A percentile compares a stretch with the other conserved stretches of the same genome.
These are phyloP conservation scores for Chaetomium sp. DNA, from an alignment of 2,329 filamentous ascomycete genomes.

Conservation along the genomic window DNA sequence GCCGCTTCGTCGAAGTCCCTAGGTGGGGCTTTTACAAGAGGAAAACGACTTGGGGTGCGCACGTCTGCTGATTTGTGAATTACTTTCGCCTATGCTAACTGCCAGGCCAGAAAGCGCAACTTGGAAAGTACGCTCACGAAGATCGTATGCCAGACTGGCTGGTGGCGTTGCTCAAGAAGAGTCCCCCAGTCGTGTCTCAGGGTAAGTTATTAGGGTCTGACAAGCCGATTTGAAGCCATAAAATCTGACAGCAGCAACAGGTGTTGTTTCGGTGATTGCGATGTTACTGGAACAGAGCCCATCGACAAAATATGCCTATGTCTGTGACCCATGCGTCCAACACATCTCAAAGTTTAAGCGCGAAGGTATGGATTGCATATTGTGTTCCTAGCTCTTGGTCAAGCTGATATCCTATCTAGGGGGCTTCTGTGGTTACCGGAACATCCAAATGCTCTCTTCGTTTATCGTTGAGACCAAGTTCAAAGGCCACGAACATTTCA, in stretches of 20 bases:
- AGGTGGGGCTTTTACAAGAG: background rate
- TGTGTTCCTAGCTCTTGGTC: background rate
- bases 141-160: conserved; percentile 68
- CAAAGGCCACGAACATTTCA: conserved; percentile 55
- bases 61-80: background rate
- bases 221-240: too few species aligned
- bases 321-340: conserved; percentile 68
- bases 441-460: conserved; percentile 85
- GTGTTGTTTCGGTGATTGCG: conserved; percentile 56
- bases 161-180: conserved; percentile 52
- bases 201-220: conserved; percentile 32
- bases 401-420: conserved; percentile 38
- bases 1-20: background rate
- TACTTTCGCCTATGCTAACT: background rate
- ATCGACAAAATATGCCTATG: conserved; percentile 62
- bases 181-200: conserved; percentile 48
- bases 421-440: conserved; percentile 90
- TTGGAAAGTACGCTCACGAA: conserved; percentile 68
- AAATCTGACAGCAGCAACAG: conserved; percentile 38
- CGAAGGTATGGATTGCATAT: conserved; percentile 49
- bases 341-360: conserved; percentile 77
- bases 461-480: conserved; percentile 59
- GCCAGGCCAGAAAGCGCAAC: conserved; percentile 44
- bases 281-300: conserved; percentile 59
- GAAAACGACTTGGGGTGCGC: conserved; percentile 22